phyloP scores from a whole-genome alignment of 2,329 filamentous ascomycete species.

The Alternaria tenuissima region DNA sequence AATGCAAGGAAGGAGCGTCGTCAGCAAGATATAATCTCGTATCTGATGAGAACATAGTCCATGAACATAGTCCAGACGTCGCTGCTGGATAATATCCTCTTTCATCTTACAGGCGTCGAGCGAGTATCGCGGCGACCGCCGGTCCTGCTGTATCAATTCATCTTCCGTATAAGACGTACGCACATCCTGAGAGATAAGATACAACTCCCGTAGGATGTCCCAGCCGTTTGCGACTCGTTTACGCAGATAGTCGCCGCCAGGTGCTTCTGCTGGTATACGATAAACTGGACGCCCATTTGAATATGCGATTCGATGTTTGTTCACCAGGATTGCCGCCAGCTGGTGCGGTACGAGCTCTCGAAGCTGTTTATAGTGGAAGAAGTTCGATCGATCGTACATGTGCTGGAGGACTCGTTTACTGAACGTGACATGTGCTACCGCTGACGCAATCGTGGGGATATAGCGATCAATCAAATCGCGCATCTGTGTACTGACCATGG shows the following conservation, averaged over 20 bases:
- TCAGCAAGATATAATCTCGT: constrained; percentile 43
- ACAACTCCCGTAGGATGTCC: constrained; percentile 35
- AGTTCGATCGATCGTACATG: background rate
- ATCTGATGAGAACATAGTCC: constrained; percentile 26
- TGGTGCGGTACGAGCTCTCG: constrained; percentile 39
- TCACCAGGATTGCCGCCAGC: constrained; percentile 41
- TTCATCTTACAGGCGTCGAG: constrained; percentile 24
- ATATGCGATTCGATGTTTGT: constrained; percentile 33
- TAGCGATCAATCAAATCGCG: constrained; percentile 37
- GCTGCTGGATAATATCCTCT: constrained; percentile 31
- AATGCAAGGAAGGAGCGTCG: constrained; percentile 38
- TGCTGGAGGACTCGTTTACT: constrained; percentile 29
- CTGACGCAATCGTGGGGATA: constrained; percentile 38
- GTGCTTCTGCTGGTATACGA: constrained; percentile 23
- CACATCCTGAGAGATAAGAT: constrained; percentile 35
- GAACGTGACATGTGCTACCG: constrained; percentile 39
- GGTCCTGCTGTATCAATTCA: background rate
- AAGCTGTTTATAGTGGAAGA: constrained; percentile 7
- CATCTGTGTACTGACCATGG: constrained; percentile 27
- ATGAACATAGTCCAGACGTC: constrained; percentile 32
- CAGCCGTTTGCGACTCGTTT: constrained; percentile 40
- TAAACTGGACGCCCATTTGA: constrained; percentile 5
- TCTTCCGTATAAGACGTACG: constrained; percentile 20
- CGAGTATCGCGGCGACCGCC: constrained; percentile 27
- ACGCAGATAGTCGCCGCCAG: constrained; percentile 39